These are phyloP conservation scores for Turnera subulata DNA, from an alignment of 345 rosid genomes.

Conservation along the genomic window DNA sequence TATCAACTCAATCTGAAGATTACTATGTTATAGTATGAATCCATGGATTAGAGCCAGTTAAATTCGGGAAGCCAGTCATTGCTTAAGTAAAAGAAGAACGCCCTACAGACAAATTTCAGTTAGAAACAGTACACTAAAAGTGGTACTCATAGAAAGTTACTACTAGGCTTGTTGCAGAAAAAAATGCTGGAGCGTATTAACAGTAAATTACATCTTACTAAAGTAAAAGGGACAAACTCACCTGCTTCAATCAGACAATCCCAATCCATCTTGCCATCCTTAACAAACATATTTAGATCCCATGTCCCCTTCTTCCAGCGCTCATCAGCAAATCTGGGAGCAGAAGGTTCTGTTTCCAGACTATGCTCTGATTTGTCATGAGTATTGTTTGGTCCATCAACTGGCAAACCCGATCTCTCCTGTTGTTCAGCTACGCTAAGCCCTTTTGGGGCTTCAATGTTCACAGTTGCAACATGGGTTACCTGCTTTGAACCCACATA, in stretches of 20 bases:
- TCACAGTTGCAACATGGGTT: conserved; percentile 22
- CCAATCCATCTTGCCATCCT: conserved; percentile 49
- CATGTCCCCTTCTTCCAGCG: conserved; percentile 53
- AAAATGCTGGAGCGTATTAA: not conserved
- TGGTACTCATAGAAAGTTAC: too few species aligned
- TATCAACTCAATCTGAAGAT: too few species aligned
- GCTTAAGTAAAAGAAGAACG: too few species aligned
- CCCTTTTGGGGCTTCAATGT: conserved; percentile 27
- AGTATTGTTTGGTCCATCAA: conserved; percentile 8
- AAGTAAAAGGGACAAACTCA: not conserved
- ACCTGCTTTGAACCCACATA: conserved; percentile 37
- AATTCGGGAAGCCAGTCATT: too few species aligned
- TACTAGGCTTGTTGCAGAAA: not conserved
- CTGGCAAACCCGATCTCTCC: conserved; percentile 3
- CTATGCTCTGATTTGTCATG: conserved; percentile 8
- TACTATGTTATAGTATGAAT: too few species aligned
- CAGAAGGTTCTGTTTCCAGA: conserved; percentile 19
- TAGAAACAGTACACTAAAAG: too few species aligned
- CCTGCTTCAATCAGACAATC: conserved; percentile 47
- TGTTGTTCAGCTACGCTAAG: conserved; percentile 12
- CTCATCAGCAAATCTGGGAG: conserved; percentile 30
- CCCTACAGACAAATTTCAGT: too few species aligned
- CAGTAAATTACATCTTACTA: too few species aligned
- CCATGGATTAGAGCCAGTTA: too few species aligned
- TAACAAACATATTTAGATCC: conserved; percentile 54